Evolutionary conservation across 768 basidiomycete genomes (phyloP).

Genomic region (Pluteus cervinus): DNA sequence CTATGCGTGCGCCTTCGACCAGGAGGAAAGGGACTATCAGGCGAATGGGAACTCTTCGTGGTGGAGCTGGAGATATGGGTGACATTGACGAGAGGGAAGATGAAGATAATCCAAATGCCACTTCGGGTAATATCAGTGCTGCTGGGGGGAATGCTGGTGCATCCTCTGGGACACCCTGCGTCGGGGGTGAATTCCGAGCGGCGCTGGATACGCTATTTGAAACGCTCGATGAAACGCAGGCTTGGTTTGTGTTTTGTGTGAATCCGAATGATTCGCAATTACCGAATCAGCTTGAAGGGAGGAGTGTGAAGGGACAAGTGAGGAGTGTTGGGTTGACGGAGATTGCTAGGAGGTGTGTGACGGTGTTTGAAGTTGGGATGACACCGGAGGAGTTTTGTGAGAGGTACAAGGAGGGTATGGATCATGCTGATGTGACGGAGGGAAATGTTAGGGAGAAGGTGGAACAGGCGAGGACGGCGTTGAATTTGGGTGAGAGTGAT

Average conservation of each 20-base stretch:
- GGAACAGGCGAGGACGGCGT: slow-evolving; percentile 47
- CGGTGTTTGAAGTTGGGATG: slow-evolving; percentile 80
- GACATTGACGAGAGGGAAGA: slow-evolving; percentile 47
- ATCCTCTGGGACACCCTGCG: slow-evolving; percentile 49
- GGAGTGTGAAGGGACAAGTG: slow-evolving; percentile 90
- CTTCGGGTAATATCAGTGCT: slow-evolving; percentile 12
- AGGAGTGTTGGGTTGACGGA: slow-evolving; percentile 74
- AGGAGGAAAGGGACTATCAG: slow-evolving; percentile 72
- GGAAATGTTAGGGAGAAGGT: slow-evolving; percentile 56
- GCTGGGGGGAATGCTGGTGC: slow-evolving; percentile 41
- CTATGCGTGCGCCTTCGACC: slow-evolving; percentile 90
- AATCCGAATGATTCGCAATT: slow-evolving; percentile 95
- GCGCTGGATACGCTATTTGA: slow-evolving; percentile 84
- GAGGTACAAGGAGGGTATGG: slow-evolving; percentile 69
- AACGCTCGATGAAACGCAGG: slow-evolving; percentile 83
- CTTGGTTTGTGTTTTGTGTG: slow-evolving; percentile 90
- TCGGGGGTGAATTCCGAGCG: slow-evolving; percentile 83
- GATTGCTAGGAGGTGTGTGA: slow-evolving; percentile 60
- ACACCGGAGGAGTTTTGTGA: slow-evolving; percentile 82
- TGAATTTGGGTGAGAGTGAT: slow-evolving; percentile 62
- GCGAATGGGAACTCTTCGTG: slow-evolving; percentile 49
- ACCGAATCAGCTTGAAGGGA: slow-evolving; percentile 89
- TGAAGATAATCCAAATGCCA: slow-evolving; percentile 42
- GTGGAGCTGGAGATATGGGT: slow-evolving; percentile 28
- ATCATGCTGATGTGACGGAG: slow-evolving; percentile 48